Evolutionary conservation across 148 eudicot genomes (phyloP).

Genomic region (Heliamphora exappendiculata): DNA sequence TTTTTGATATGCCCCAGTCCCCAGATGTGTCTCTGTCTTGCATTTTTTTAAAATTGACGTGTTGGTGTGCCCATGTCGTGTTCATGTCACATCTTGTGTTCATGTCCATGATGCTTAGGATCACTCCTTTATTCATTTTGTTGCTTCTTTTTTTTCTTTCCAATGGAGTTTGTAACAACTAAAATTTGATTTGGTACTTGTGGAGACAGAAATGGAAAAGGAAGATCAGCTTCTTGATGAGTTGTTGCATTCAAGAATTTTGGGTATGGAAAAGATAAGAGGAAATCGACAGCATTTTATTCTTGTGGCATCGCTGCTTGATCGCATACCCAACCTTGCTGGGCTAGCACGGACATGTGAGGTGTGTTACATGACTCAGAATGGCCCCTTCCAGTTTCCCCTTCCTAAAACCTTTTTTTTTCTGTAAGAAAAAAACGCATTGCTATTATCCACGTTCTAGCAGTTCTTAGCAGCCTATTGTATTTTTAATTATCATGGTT

Average conservation of each 20-base stretch:
- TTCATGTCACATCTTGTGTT: too few relatives aligned
- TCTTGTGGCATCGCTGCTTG: conserved; percentile 83
- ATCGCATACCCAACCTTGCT: conserved; percentile 98
- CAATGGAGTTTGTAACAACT: not conserved
- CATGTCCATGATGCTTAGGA: too few relatives aligned
- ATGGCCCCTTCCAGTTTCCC: not conserved
- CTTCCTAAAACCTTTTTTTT: not conserved
- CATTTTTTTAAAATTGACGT: too few relatives aligned
- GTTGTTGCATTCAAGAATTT: conserved; percentile 53
- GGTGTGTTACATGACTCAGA: conserved; percentile 28
- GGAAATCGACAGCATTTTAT: conserved; percentile 71
- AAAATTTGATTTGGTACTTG: conserved; percentile 8
- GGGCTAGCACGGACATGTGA: conserved; percentile 97
- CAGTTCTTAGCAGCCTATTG: not conserved
- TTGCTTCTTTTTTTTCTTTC: not conserved
- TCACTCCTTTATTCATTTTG: not conserved
- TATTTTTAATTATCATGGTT: conserved; percentile 5
- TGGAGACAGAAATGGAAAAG: conserved; percentile 56
- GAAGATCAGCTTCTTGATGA: conserved; percentile 86
- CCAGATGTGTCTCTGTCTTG: too few relatives aligned
- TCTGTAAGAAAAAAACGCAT: not conserved
- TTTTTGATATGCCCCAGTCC: too few relatives aligned
- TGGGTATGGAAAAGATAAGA: conserved; percentile 48
- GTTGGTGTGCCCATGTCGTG: too few relatives aligned
- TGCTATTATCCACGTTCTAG: not conserved